phyloP scores from a whole-genome alignment of 139 green algal species.

The Auxenochlorella protothecoides region DNA sequence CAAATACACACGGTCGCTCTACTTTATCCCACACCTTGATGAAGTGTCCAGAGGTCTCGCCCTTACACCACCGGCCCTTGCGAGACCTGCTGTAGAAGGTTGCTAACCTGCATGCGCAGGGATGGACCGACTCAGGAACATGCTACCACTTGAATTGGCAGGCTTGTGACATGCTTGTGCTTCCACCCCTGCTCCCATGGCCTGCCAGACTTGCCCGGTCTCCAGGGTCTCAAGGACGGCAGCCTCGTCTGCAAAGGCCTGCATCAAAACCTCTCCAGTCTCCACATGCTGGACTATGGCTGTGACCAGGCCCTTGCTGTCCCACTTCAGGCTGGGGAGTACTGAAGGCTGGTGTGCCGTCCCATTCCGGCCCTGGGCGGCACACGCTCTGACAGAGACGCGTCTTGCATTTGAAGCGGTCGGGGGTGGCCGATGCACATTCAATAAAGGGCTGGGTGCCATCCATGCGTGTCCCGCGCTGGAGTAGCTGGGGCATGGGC shows the following conservation, averaged over 20 bases:
- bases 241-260: slow-evolving; percentile 81
- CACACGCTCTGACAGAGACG: too few relatives aligned
- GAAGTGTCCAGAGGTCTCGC: slow-evolving; percentile 90
- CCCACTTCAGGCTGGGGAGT: slow-evolving; percentile 78
- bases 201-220: slow-evolving; percentile 41
- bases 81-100: slow-evolving; percentile 93
- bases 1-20: too few relatives aligned
- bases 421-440: too few relatives aligned
- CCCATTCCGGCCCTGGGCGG: too few relatives aligned
- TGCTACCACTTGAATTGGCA: too few relatives aligned
- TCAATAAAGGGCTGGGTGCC: too few relatives aligned
- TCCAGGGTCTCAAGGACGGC: slow-evolving; percentile 83
- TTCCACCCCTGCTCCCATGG: too few relatives aligned
- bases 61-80: slow-evolving; percentile 92
- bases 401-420: too few relatives aligned
- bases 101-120: slow-evolving; percentile 45
- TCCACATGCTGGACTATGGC: slow-evolving; percentile 93
- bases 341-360: slow-evolving; percentile 9
- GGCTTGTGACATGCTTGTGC: too few relatives aligned
- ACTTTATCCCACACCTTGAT: slow-evolving; percentile 44
- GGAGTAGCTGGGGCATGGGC: too few relatives aligned
- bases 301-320: slow-evolving; percentile 70
- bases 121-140: too few relatives aligned
- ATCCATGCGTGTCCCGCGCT: too few relatives aligned
- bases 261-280: slow-evolving; percentile 94